Percentiles rank a stretch among this genome's conserved stretches.
Evolutionary conservation across 169 alveolate species (phyloP).

Genomic region (Plasmodium chabaudi): DNA sequence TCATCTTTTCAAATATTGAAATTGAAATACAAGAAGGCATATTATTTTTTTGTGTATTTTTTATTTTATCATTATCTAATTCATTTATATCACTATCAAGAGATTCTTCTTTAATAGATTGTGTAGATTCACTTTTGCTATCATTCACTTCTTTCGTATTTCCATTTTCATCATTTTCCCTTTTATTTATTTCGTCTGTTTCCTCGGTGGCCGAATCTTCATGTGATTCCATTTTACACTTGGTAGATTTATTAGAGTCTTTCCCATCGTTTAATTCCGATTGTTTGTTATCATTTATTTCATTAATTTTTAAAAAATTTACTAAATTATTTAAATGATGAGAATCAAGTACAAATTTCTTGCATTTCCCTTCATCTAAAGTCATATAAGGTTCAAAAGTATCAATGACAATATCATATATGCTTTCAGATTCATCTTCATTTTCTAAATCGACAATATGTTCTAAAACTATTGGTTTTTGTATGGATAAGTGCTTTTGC

Average conservation of each 20-base stretch:
- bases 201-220: not conserved
- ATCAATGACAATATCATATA: slow-evolving; percentile 70
- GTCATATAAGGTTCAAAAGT: slow-evolving; percentile 63
- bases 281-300: slow-evolving; percentile 6
- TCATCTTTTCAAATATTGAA: slow-evolving; percentile 60
- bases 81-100: not conserved
- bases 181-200: not conserved
- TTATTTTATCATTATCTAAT: not conserved
- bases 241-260: not conserved
- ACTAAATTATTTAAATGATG: slow-evolving; percentile 39
- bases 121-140: not conserved
- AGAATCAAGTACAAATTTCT: slow-evolving; percentile 66
- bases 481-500: slow-evolving; percentile 51
- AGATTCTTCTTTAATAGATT: not conserved
- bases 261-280: not conserved
- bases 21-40: slow-evolving; percentile 13
- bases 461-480: slow-evolving; percentile 73
- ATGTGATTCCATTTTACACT: slow-evolving; percentile 1
- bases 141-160: slow-evolving; percentile 3
- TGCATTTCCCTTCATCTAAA: slow-evolving; percentile 38
- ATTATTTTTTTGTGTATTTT: slow-evolving; percentile 13
- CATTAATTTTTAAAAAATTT: slow-evolving; percentile 54
- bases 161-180: not conserved
- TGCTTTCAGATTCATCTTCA: slow-evolving; percentile 62
- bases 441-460: slow-evolving; percentile 63